These are phyloP conservation scores for Pochonia chlamydosporia DNA, from an alignment of 2,329 filamentous ascomycete species.

Conservation along the genomic window DNA sequence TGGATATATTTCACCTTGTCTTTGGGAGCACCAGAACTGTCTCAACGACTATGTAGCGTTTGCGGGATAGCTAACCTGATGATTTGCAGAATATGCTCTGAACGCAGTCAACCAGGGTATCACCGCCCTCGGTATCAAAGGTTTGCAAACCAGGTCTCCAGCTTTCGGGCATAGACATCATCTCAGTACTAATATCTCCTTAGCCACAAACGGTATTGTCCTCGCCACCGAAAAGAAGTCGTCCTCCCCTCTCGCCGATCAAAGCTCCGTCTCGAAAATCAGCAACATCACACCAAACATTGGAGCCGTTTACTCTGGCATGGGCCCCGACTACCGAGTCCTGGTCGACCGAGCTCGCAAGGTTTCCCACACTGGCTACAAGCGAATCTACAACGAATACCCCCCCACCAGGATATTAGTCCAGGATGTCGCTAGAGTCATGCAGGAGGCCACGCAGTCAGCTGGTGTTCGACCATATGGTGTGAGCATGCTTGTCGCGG, in stretches of 20 bases:
- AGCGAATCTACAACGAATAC: constrained; percentile 99
- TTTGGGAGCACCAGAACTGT: background rate
- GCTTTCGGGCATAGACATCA: background rate
- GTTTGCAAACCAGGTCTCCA: constrained; percentile 38
- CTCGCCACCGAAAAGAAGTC: constrained; percentile 99
- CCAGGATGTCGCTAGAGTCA: constrained; percentile 93
- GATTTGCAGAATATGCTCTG: constrained; percentile 81
- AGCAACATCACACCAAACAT: constrained; percentile 98
- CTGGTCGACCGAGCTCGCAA: constrained; percentile 97
- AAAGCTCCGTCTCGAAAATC: constrained; percentile 92
- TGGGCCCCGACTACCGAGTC: constrained; percentile 97
- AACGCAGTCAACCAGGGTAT: constrained; percentile 99
- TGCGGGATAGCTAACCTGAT: background rate
- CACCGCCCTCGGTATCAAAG: constrained; percentile 97
- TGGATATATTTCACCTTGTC: constrained; percentile 9
- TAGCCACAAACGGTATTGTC: constrained; percentile 97
- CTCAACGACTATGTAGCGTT: background rate
- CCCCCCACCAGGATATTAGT: constrained; percentile 99
- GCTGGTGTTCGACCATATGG: constrained; percentile 96
- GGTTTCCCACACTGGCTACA: constrained; percentile 96
- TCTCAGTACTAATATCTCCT: background rate
- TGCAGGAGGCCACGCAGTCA: constrained; percentile 98
- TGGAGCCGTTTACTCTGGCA: constrained; percentile 98
- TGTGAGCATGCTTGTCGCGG: constrained; percentile 89
- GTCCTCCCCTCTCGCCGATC: constrained; percentile 92